Base-by-base conservation (phyloP, 169 alveolate species). In the Eimeria sp. region DNA sequence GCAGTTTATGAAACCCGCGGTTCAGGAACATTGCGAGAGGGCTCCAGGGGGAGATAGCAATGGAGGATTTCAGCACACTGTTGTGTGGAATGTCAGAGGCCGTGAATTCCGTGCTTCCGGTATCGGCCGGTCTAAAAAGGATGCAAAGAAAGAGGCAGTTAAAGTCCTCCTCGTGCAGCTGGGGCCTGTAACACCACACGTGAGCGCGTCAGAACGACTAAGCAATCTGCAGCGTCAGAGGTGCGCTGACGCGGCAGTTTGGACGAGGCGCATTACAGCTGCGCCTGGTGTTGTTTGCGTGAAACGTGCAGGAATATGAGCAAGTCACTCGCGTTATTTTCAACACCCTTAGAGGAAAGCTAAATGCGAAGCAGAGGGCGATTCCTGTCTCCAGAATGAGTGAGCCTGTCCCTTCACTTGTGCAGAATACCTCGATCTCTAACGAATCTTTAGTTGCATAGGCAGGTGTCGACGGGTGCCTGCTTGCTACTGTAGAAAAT, bases 81-180 rank as follows among this genome's bases (percentile, higher is more conserved):
- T 91, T 45, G 73, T 67, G 54, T 91, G 95, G 95, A 75, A 54
- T 9, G 78, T 91, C 58, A 51, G 91, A 27, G 61, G 88, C 40
- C 80, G 91, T 10, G 88, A 91, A n/a, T n/a, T 76, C 47, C 57
- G 65, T 14, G 88, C 84, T 5, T 63, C 75, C 70, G 95, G 95
- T 78, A 13, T 91, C 70, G 95, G 95, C 30, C 89, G 91, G 49
- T 91, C 95, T 57, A 91, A 91, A n/a, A 91, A 91, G 65, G 91
- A 91, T 54, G 95, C 95, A 40, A 91, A 91, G 95, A 91, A 91
- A 45, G 95, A 78, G n/a, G 95, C 95, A 5, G 95, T 91, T 40
- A 91, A 91, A 49, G 34, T 54, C 34, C 95, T 91, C 61, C 83
- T 91, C 70, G 67, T 63, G 70, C 91, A 91, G 47, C 57, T 91